phyloP scores from a whole-genome alignment of 495 filamentous ascomycete species.

The Saxophila tyrrhenica region DNA sequence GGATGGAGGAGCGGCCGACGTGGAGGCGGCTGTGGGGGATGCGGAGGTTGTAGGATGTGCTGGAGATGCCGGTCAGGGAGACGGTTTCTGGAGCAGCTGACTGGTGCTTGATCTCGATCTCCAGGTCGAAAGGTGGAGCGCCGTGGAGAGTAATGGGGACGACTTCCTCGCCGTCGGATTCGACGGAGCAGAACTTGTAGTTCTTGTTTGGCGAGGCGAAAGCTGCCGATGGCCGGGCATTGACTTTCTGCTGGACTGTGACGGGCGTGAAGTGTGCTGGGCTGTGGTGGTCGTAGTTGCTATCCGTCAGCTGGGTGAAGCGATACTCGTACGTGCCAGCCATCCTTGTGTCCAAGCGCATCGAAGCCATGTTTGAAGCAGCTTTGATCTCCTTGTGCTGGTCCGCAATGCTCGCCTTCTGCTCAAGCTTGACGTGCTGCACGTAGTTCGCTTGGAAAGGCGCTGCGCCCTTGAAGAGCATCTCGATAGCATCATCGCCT shows the following conservation, averaged over 20 bases:
- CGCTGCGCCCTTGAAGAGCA: slow-evolving; percentile 61
- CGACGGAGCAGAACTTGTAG: slow-evolving; percentile 85
- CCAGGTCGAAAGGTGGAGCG: slow-evolving; percentile 75
- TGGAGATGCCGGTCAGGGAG: slow-evolving; percentile 61
- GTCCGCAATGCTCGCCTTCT: slow-evolving; percentile 35
- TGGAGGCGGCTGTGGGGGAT: slow-evolving; percentile 75
- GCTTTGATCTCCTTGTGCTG: slow-evolving; percentile 58
- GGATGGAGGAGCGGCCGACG: slow-evolving; percentile 72
- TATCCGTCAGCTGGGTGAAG: slow-evolving; percentile 69
- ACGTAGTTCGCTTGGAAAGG: slow-evolving; percentile 79
- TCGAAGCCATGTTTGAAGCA: slow-evolving; percentile 55
- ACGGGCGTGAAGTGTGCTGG: slow-evolving; percentile 48
- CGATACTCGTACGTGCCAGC: slow-evolving; percentile 76
- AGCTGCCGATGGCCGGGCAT: slow-evolving; percentile 62
- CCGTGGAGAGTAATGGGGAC: slow-evolving; percentile 78
- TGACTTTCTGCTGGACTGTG: slow-evolving; percentile 68
- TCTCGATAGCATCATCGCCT: slow-evolving; percentile 76
- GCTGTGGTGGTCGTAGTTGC: slow-evolving; percentile 68
- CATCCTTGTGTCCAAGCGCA: slow-evolving; percentile 73
- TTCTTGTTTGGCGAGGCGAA: slow-evolving; percentile 85
- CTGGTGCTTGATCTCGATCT: slow-evolving; percentile 86
- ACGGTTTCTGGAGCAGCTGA: slow-evolving; percentile 68
- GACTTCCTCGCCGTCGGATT: slow-evolving; percentile 65
- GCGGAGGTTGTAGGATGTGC: slow-evolving; percentile 60
- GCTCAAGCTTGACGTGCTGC: slow-evolving; percentile 51